Base-by-base conservation (phyloP, 2,329 filamentous ascomycete genomes). In the Penicillium nordicum region DNA sequence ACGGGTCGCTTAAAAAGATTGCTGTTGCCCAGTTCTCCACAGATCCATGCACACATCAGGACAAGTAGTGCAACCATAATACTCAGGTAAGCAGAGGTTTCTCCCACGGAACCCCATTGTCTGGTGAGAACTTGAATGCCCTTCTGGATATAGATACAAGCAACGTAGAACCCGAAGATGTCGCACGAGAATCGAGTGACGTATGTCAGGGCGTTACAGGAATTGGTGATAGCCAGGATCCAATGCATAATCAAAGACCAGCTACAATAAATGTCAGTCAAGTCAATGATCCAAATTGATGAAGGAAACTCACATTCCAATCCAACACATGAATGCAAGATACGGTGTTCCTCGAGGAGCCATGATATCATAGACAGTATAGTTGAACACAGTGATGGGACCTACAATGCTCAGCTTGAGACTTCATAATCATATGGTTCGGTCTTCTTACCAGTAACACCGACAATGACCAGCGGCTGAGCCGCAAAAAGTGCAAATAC, bases 321-420 rank as follows among this genome's bases (percentile, higher is more conserved):
- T 90, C 88, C 92, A 93, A 67, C 86, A 88, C 92, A 96, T 96
- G 72, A 96, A 96, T 7, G 87, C 85, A 53, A 96, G 84, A 69
- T 93, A 96, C 68, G 92, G 87, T 5, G 88, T 89, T 1, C 89
- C 89, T 0, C 85, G 85, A 1, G 88, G 87, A 1, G 81, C 78
- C 70, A 96, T 89, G 62, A 96, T 96, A 72, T 94, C 88, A 76
- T 92, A 96, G 3, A 96, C 90, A 4, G 92, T 96, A 69, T 95
- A 96, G 71, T 95, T 96, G 70, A 96, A 96, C 29, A 96, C 90
- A 16, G 92, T 95, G 55, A 96, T 96, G 4, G 91, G 91, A n/a
- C 86, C 85, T 84, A 54, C 14, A 18, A 14, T 14, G 25, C 21
- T 18, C 41, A 70, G 62, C 21, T 38, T 49, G 8, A n/a, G 12